Evolutionary conservation across 192 early-diverging fungal genomes (phyloP).

Genomic region (Coemansia sp.): DNA sequence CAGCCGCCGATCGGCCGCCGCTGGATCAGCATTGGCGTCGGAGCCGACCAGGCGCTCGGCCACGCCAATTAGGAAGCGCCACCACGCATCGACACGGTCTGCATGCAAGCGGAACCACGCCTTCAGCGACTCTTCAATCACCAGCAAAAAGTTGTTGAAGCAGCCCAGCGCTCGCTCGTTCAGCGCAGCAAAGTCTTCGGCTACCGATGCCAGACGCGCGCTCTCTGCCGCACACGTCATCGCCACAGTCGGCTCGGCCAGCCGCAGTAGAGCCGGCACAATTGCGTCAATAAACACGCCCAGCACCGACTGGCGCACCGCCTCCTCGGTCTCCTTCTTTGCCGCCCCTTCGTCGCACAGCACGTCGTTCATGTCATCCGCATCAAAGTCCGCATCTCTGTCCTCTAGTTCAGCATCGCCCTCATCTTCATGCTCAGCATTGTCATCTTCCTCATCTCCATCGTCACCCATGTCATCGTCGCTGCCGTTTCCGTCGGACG

Average conservation of each 20-base stretch:
- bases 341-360: conserved; percentile 49
- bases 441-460: conserved; percentile 51
- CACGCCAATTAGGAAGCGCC: conserved; percentile 62
- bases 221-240: conserved; percentile 28
- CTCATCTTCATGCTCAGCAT: conserved; percentile 36
- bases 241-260: conserved; percentile 40
- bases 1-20: conserved; percentile 56
- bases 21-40: conserved; percentile 51
- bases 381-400: conserved; percentile 2
- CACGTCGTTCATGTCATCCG: conserved; percentile 48
- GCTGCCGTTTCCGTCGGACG: conserved; percentile 48
- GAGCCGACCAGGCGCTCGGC: conserved; percentile 56
- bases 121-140: conserved; percentile 66
- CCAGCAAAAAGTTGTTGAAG: conserved; percentile 73
- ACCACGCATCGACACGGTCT: conserved; percentile 41
- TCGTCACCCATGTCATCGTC: conserved; percentile 43
- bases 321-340: conserved; percentile 47
- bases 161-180: conserved; percentile 70
- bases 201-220: conserved; percentile 51
- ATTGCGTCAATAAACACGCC: conserved; percentile 48
- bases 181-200: conserved; percentile 58
- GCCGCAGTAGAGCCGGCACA: conserved; percentile 28
- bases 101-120: conserved; percentile 61
- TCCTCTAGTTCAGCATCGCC: conserved; percentile 35
- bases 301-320: conserved; percentile 45